Evolutionary conservation across 108 stramenopile species (phyloP), one percentile per base, ranked within the genome.

Genomic region (Fistulifera solaris): DNA sequence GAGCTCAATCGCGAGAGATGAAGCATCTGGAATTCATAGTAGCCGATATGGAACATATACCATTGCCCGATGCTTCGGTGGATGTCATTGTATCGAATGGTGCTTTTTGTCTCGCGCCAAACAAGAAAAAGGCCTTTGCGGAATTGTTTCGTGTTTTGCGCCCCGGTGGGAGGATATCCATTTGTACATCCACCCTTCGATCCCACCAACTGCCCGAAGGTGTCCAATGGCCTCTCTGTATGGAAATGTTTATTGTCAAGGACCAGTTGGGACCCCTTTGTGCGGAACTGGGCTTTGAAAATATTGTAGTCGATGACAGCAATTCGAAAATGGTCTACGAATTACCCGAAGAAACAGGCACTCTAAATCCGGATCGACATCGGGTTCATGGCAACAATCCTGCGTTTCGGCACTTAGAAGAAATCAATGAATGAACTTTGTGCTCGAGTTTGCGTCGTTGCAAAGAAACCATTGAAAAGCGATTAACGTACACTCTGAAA

Each of bases 31-130:
- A 35, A 35, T 93, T 93, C 58, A 61, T 75, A 19, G 71, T 88
- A n/a, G 89, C 86, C n/a, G 88, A 86, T 60, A 94, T 95, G 60
- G 94, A 93, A 72, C 53, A 75, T 50, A 70, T 95, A 16, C 80
- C 78, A 3, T 56, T 95, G 3, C 75, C 80, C 6, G 87, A 88
- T 68, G 66, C 65, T 54, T 70, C 68, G 21, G 80, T 77, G 38
- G 92, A 95, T 58, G 76, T 78, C 39, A 68, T 93, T 23, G 82
- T 95, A 16, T 80, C 78, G 21, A 95, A 95, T 56, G 93, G 94
- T 45, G 94, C 93, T 7, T 84, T 95, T 61, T 93, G 93, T 54
- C 69, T 95, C 11, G 76, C 73, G 0, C 89, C 89, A 24, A 77
- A 95, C 63, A 95, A 95, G 61, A 55, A 62, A 14, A 72, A 73